Evolutionary conservation across 2,329 filamentous ascomycete genomes (phyloP).

Genomic region (Graphium sp.): DNA sequence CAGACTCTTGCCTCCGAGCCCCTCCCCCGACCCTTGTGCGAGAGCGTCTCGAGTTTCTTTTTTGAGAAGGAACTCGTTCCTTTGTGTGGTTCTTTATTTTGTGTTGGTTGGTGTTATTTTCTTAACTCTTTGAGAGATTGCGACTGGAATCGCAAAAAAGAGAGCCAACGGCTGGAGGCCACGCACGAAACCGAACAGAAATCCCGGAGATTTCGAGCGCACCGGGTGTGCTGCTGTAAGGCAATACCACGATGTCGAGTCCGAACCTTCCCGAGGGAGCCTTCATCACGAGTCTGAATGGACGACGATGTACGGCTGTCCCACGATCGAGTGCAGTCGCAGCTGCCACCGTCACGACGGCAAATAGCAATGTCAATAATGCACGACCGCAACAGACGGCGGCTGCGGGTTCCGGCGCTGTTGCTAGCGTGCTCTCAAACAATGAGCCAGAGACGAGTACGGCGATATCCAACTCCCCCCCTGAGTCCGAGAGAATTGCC

Average conservation of each 20-base stretch:
- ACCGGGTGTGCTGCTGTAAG: slow-evolving; percentile 4
- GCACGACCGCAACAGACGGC: slow-evolving; percentile 5
- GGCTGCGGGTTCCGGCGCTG: background rate
- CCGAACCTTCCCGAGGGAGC: slow-evolving; percentile 25
- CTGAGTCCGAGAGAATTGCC: slow-evolving; percentile 2
- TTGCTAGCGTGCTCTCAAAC: background rate
- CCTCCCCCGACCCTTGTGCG: slow-evolving; percentile 2
- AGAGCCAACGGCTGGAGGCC: slow-evolving; percentile 6
- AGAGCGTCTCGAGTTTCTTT: background rate
- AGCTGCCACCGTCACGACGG: slow-evolving; percentile 8
- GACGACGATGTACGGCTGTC: slow-evolving; percentile 35
- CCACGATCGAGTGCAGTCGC: slow-evolving; percentile 15
- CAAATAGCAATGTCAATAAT: slow-evolving; percentile 7
- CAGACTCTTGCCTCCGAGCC: slow-evolving; percentile 2
- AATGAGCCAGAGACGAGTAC: slow-evolving; percentile 14
- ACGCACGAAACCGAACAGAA: background rate
- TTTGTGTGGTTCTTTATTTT: slow-evolving; percentile 2
- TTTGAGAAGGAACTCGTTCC: background rate
- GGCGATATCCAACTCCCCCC: slow-evolving; percentile 14
- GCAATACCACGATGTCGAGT: slow-evolving; percentile 20
- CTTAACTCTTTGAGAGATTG: slow-evolving; percentile 8
- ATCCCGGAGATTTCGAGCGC: slow-evolving; percentile 3
- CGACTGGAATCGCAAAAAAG: slow-evolving; percentile 26
- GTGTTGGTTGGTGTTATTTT: slow-evolving; percentile 1
- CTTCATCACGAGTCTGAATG: slow-evolving; percentile 29